Evolutionary conservation across 1,284 basidiomycete species (phyloP), one percentile per base, ranked within the genome.

Genomic region (Marasmius sp.): DNA sequence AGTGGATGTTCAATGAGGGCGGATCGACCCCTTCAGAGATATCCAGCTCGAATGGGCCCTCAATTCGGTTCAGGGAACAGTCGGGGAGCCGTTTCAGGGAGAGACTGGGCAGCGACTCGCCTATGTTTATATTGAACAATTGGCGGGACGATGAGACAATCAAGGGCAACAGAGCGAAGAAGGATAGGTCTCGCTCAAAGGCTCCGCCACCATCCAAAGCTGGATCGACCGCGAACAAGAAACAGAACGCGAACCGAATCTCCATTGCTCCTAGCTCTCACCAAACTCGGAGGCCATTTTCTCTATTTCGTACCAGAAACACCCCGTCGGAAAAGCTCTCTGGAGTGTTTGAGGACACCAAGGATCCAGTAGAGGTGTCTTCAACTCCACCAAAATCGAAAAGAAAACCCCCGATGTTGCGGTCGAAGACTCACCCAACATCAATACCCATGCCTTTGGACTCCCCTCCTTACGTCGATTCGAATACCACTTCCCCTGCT

Each of bases 1-100:
- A 67, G 20, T 68, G 65, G 67, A 67, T 69, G 58, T 69, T 68
- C 39, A 64, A 64, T 3, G 67, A 68, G 38, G 54, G 61, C 27
- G 64, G 58, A 65, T 58, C 16, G 45, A 47, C 14, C 20, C 20
- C 20, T 8, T 20, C 16, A 47, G n/a, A 20, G 45, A 47, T 47
- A 2, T 48, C 47, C 61, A 34, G 38, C 27, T 16, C 60, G 34
- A 43, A 27, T 22, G 38, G 48, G 50, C 33, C 11, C 62, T 36
- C 63, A 60, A 8, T 56, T 64, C 41, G 50, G 22, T 64, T 64
- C 45, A 33, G 58, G 38, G 61, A 59, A 43, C 54, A 63, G 33
- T 55, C 59, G 18, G 62, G 62, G 27, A 64, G 62, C 50, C 53
- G 62, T 50, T 64, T 64, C 34, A 58, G 59, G 50, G 62, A 64